Evolutionary conservation across 225 moss, liverwort and hornwort species (phyloP), one percentile per base, ranked within the genome.

Genomic region (Polytrichum formosum): DNA sequence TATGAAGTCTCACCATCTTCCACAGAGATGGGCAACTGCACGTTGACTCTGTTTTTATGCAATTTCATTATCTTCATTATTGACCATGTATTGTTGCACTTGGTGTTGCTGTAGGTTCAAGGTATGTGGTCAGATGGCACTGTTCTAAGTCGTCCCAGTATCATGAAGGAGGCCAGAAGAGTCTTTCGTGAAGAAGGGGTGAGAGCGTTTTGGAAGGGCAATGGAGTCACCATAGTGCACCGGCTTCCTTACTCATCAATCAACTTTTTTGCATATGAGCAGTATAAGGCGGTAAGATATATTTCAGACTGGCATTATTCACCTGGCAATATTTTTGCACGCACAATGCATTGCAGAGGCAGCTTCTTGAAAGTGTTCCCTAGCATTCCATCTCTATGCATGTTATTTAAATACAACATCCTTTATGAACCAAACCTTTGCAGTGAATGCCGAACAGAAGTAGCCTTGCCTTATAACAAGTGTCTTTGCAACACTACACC

Each of bases 151-250:
- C 81, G 84, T 60, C 97, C 97, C 21, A 89, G 92, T 67, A 97
- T 97, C 58, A 68, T 93, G 72, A 89, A 78, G 74, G 97, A 97
- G 74, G 87, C 94, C 68, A 73, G 82, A 59, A 83, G 97, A 72
- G 91, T 97, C 70, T 77, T 89, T 25, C 81, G 94, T 54, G 97
- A 97, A 63, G 97, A 97, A 75, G 97, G 97, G 20, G 18, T 97
- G 7, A 82, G 91, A 83, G 97, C 97, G 13, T 97, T 97, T 74
- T 97, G 97, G 97, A 97, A 97, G 77, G 97, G 97, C 69, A 97
- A 97, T 66, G 97, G 93, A 66, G 97, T 97, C 54, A 94, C 97
- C 5, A 92, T 97, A 65, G 93, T 97, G 55, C 97, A 97, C 59
- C 92, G 97, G 53, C 92, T 97, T 65, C 97, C 97, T 21, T 97